These are phyloP conservation scores for Podaxis pistillaris DNA, from an alignment of 768 basidiomycete genomes.

Conservation along the genomic window DNA sequence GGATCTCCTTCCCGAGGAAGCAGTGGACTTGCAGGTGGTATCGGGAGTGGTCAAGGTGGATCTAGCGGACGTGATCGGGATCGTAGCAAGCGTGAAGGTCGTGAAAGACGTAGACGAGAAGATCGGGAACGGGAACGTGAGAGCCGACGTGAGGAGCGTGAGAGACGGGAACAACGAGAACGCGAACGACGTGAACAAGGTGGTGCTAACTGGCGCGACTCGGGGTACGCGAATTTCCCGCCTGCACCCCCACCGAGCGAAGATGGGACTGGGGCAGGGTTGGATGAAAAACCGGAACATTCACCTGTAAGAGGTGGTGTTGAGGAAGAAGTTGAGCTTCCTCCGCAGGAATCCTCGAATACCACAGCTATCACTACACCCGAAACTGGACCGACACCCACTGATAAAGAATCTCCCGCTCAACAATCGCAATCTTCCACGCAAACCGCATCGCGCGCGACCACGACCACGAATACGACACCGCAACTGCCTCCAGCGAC, in stretches of 20 bases:
- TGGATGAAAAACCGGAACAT: slow-evolving; percentile 16
- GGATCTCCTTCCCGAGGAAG: slow-evolving; percentile 4
- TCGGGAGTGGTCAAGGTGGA: slow-evolving; percentile 29
- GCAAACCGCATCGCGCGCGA: background rate
- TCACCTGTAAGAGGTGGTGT: slow-evolving; percentile 5
- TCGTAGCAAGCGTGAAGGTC: slow-evolving; percentile 1
- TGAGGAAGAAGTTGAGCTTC: background rate
- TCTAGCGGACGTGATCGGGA: background rate
- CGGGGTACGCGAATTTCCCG: slow-evolving; percentile 18
- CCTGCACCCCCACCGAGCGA: slow-evolving; percentile 30
- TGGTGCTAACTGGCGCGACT: background rate
- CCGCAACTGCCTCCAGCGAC: slow-evolving; percentile 4
- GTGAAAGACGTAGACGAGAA: background rate
- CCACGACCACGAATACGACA: slow-evolving; percentile 2
- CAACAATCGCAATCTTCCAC: background rate
- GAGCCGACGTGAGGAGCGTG: slow-evolving; percentile 14
- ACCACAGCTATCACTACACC: slow-evolving; percentile 14
- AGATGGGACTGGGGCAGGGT: slow-evolving; percentile 20
- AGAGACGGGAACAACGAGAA: slow-evolving; percentile 15
- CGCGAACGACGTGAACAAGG: slow-evolving; percentile 16
- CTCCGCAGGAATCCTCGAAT: background rate
- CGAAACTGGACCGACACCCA: slow-evolving; percentile 11
- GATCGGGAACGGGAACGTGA: background rate
- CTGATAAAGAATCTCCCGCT: background rate
- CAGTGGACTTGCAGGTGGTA: slow-evolving; percentile 22